Evolutionary conservation across 768 basidiomycete genomes (phyloP).

Genomic region (Leccinum aurantiacum): DNA sequence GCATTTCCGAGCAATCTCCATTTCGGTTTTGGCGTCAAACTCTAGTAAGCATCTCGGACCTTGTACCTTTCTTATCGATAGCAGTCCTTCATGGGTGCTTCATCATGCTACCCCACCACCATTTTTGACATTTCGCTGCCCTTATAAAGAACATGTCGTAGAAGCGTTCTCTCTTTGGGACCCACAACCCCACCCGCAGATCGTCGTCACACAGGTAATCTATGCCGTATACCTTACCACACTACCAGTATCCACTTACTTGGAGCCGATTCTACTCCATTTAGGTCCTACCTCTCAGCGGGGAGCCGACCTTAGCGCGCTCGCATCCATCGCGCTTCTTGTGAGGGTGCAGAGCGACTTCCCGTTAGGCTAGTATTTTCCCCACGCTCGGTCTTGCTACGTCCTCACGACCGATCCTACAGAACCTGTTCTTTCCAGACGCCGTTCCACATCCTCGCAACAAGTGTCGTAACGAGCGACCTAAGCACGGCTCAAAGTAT

Average conservation of each 20-base stretch:
- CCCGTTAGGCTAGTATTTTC: constrained; percentile 45
- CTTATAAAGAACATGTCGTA: constrained; percentile 33
- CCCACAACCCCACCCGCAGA: constrained; percentile 35
- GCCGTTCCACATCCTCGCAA: constrained; percentile 64
- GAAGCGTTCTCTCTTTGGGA: constrained; percentile 25
- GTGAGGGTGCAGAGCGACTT: constrained; percentile 58
- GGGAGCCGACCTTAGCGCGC: constrained; percentile 49
- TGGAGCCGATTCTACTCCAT: constrained; percentile 5
- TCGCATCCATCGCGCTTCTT: constrained; percentile 77
- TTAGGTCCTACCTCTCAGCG: constrained; percentile 41
- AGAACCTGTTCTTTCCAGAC: constrained; percentile 41
- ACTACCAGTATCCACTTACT: constrained; percentile 8
- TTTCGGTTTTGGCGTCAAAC: constrained; percentile 19
- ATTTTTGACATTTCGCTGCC: constrained; percentile 16
- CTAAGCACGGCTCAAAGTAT: constrained; percentile 70
- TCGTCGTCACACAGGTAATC: constrained; percentile 31
- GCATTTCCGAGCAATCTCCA: constrained; percentile 23
- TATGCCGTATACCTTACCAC: constrained; percentile 23
- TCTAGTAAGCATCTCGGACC: constrained; percentile 22
- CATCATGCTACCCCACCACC: constrained; percentile 19
- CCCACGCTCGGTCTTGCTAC: neutral
- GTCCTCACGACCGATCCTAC: constrained; percentile 12
- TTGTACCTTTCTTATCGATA: constrained; percentile 34
- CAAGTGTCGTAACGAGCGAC: constrained; percentile 72
- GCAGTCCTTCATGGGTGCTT: constrained; percentile 15